A percentile compares a stretch with the other conserved stretches of the same genome.
Evolutionary conservation across 257 asterid species (phyloP).

Genomic region (Penstemon barbatus): DNA sequence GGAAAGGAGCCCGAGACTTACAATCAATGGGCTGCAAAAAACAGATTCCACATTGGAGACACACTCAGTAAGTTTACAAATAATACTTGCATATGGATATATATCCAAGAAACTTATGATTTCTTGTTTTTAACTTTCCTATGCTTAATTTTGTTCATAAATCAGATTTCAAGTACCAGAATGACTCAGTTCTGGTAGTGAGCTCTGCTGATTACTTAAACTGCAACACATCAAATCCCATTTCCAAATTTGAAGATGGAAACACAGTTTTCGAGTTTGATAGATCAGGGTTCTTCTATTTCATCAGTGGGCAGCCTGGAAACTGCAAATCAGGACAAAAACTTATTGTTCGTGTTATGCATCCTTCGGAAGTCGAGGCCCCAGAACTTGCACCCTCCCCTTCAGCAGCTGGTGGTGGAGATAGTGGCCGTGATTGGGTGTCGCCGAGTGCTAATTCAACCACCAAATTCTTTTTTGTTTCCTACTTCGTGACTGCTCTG

Average conservation of each 20-base stretch:
- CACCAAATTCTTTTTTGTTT: constrained; percentile 25
- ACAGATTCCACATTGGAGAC: constrained; percentile 69
- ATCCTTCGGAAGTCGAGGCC: constrained; percentile 36
- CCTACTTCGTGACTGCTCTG: constrained; percentile 34
- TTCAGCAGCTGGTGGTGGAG: constrained; percentile 28
- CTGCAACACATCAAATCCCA: constrained; percentile 57
- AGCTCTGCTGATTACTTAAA: constrained; percentile 42
- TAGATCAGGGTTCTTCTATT: constrained; percentile 54
- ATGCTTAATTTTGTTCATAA: background rate
- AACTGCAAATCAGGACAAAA: constrained; percentile 67
- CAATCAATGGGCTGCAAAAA: constrained; percentile 73
- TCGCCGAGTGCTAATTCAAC: constrained; percentile 33
- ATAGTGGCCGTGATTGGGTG: background rate
- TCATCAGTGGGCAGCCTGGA: constrained; percentile 63
- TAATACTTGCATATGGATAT: background rate
- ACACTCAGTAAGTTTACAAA: constrained; percentile 44
- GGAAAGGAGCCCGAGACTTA: constrained; percentile 61
- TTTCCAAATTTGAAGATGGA: constrained; percentile 50
- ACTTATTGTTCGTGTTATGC: constrained; percentile 63
- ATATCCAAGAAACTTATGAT: too few species aligned
- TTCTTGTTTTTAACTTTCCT: too few species aligned
- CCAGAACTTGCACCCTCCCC: constrained; percentile 46
- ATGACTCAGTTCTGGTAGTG: constrained; percentile 66
- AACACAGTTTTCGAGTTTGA: constrained; percentile 44
- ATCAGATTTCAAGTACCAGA: constrained; percentile 60